Evolutionary conservation across 345 rosid genomes (phyloP).

Genomic region (Ailanthus altissimus): DNA sequence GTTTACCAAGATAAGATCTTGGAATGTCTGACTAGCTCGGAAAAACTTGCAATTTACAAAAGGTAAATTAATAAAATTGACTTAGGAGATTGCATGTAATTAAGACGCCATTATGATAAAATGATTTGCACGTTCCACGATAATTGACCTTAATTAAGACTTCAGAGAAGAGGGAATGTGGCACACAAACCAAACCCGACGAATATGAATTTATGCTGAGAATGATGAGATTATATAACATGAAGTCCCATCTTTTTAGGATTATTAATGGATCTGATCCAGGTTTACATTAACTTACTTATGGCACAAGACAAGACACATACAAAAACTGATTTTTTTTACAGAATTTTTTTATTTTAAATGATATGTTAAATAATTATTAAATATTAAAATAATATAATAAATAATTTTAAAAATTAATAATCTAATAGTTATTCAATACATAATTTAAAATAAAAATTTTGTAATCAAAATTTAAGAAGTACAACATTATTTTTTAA

Average conservation of each 20-base stretch:
- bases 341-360: too few species aligned
- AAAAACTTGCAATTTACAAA: background rate
- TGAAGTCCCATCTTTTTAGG: background rate
- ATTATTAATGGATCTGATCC: background rate
- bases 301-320: too few species aligned
- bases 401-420: too few species aligned
- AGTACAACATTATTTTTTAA: too few species aligned
- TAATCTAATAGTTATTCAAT: too few species aligned
- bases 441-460: too few species aligned
- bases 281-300: background rate
- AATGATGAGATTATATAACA: background rate
- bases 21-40: background rate
- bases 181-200: background rate
- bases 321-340: too few species aligned
- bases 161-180: too few species aligned
- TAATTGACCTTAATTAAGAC: conserved; percentile 10
- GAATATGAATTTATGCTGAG: too few species aligned
- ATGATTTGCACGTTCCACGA: conserved; percentile 33
- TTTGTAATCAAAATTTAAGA: too few species aligned
- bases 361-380: too few species aligned
- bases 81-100: background rate
- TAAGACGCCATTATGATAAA: conserved; percentile 35
- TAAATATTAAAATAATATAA: too few species aligned
- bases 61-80: background rate
- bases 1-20: background rate